Evolutionary conservation across 2,329 filamentous ascomycete genomes (phyloP).

Genomic region (Septoria petroselini): DNA sequence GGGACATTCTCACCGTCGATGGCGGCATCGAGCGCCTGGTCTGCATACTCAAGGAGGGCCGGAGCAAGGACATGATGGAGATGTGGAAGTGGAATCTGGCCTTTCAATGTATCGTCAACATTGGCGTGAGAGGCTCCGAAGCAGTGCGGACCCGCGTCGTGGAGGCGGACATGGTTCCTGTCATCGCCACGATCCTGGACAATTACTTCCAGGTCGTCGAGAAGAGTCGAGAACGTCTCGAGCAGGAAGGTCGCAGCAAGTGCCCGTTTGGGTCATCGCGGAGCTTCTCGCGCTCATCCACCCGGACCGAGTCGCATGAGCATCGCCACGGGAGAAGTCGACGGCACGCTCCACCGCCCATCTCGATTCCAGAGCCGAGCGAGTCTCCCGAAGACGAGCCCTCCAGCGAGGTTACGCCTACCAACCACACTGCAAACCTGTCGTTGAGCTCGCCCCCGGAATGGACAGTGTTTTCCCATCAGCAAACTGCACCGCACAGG

Average conservation of each 20-base stretch:
- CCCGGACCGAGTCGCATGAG: constrained; percentile 33
- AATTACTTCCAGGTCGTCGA: constrained; percentile 98
- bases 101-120: constrained; percentile 98
- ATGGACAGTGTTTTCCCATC: constrained; percentile 61
- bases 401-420: constrained; percentile 60
- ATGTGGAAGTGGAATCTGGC: constrained; percentile 99
- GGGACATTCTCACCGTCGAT: constrained; percentile 97
- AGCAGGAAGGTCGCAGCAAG: constrained; percentile 69
- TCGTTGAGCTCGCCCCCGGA: constrained; percentile 69
- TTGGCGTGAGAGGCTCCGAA: constrained; percentile 93
- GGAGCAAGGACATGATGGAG: constrained; percentile 98
- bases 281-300: constrained; percentile 41
- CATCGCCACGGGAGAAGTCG: constrained; percentile 52
- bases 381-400: constrained; percentile 51
- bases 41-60: constrained; percentile 95
- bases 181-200: constrained; percentile 95
- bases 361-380: constrained; percentile 66
- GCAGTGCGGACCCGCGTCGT: constrained; percentile 90
- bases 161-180: constrained; percentile 97
- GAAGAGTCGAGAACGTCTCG: constrained; percentile 80
- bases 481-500: constrained; percentile 52
- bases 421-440: constrained; percentile 51
- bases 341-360: constrained; percentile 78
- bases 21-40: constrained; percentile 94
- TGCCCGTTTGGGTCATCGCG: constrained; percentile 35